These are phyloP conservation scores for Candida boleticola DNA, from an alignment of 805 yeast genomes.

Conservation along the genomic window DNA sequence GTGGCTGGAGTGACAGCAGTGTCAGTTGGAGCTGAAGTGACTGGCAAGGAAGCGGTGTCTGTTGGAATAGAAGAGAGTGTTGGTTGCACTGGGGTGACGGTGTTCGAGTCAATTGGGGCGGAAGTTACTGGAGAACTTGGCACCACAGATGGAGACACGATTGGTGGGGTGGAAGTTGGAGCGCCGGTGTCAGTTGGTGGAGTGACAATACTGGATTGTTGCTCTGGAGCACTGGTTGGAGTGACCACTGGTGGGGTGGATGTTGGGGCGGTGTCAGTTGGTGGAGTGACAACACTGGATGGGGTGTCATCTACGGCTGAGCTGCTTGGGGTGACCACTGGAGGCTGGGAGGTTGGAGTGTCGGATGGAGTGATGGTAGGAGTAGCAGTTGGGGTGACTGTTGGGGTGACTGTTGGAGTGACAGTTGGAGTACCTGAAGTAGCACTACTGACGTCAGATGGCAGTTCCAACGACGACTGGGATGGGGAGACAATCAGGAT, in stretches of 20 bases:
- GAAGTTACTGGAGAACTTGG: background rate
- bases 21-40: conserved; percentile 1
- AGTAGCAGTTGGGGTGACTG: background rate
- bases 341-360: background rate
- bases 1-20: conserved; percentile 4
- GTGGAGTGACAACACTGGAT: background rate
- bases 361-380: background rate
- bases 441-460: background rate
- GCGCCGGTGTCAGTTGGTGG: background rate
- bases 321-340: background rate
- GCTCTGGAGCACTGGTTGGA: background rate
- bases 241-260: conserved; percentile 3
- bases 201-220: background rate
- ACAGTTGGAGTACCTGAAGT: conserved; percentile 1
- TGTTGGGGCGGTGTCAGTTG: background rate
- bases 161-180: conserved; percentile 1
- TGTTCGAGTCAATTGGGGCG: background rate
- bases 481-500: background rate
- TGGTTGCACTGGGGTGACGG: no score
- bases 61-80: conserved; percentile 2
- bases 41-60: conserved; percentile 1
- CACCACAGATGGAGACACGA: background rate
- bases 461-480: background rate
- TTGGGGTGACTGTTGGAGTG: conserved; percentile 1
- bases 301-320: no score